Base-by-base conservation (phyloP, 768 basidiomycete genomes). In the Asterophora parasitica region DNA sequence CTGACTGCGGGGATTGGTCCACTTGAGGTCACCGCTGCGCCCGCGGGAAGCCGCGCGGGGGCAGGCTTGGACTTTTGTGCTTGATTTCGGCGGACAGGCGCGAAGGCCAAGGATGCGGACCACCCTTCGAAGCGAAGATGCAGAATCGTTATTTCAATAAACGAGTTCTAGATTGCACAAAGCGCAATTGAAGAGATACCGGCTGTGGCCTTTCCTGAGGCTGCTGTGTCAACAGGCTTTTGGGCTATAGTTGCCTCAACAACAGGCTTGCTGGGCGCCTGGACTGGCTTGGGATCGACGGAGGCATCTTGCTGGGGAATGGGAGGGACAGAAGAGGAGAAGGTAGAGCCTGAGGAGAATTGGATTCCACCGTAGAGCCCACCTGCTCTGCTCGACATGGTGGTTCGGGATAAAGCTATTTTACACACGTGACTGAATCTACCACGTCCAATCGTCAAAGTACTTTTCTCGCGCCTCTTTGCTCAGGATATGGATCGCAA, bases 71-170 rank as follows among this genome's bases (percentile, higher is more conserved):
- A 50, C 60, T 88, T 92, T 52, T 69, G 70, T 19, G 69, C 67
- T 50, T 65, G 70, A 38, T 70, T 72, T 55, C 88, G 76, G 44
- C 88, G 81, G 44, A 89, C 74, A 37, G 91, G 91, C 7, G 90
- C 91, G 59, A 92, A 93, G 13, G 88, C 91, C 55, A 92, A 85
- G 11, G 89, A 79, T 53, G 90, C 85, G 57, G 90, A 92, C 89
- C 91, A 92, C 66, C 82, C 89, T 91, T 76, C 55, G 59, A 53
- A 63, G 17, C 44, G 54, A 58, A 56, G 59, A 62, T 61, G 63
- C 54, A 59, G 58, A 69, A 66, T 66, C 54, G 65, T 61, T 58
- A 69, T 71, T 77, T 78, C 67, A 82, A 81, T 80, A 77, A 81
- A 74, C 67, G 69, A 64, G 66, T 62, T 76, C 67, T 74, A 77